These are phyloP conservation scores for Microbotryum silenes-acaulis DNA, from an alignment of 1,284 basidiomycete species.

Conservation along the genomic window DNA sequence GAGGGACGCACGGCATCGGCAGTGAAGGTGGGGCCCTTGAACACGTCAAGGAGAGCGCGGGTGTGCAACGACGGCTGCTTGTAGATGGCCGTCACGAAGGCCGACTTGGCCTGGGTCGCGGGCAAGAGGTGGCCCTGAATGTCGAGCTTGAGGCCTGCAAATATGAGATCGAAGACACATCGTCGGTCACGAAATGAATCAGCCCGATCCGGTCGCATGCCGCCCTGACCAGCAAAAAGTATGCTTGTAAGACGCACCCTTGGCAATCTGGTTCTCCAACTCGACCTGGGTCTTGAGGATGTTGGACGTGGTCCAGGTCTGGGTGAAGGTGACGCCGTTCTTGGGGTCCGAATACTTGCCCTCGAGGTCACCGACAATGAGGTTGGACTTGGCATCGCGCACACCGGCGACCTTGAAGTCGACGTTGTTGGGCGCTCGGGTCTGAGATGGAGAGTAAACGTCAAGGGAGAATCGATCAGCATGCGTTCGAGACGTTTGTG, in stretches of 20 bases:
- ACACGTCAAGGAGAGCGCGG: constrained; percentile 82
- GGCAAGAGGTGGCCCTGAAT: constrained; percentile 76
- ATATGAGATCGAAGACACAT: background rate
- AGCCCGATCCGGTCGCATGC: background rate
- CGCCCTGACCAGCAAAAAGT: background rate
- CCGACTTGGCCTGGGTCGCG: constrained; percentile 70
- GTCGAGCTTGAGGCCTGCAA: constrained; percentile 80
- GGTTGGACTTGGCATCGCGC: constrained; percentile 62
- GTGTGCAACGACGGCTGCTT: constrained; percentile 96
- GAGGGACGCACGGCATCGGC: constrained; percentile 61
- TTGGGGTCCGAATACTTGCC: constrained; percentile 77
- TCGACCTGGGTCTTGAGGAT: constrained; percentile 82
- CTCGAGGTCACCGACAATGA: constrained; percentile 76
- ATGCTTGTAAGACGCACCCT: constrained; percentile 46
- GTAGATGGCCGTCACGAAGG: constrained; percentile 74
- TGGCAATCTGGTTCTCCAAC: constrained; percentile 95
- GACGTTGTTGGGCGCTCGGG: constrained; percentile 64
- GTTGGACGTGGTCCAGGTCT: constrained; percentile 87
- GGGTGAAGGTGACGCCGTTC: constrained; percentile 82
- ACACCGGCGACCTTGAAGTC: constrained; percentile 58
- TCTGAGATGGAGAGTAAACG: constrained; percentile 51
- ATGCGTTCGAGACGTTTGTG: too few relatives aligned
- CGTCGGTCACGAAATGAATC: background rate
- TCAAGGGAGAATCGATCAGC: too few relatives aligned
- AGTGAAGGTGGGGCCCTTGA: constrained; percentile 98